phyloP scores from a whole-genome alignment of 768 basidiomycete species.

The Trametes villosa region DNA sequence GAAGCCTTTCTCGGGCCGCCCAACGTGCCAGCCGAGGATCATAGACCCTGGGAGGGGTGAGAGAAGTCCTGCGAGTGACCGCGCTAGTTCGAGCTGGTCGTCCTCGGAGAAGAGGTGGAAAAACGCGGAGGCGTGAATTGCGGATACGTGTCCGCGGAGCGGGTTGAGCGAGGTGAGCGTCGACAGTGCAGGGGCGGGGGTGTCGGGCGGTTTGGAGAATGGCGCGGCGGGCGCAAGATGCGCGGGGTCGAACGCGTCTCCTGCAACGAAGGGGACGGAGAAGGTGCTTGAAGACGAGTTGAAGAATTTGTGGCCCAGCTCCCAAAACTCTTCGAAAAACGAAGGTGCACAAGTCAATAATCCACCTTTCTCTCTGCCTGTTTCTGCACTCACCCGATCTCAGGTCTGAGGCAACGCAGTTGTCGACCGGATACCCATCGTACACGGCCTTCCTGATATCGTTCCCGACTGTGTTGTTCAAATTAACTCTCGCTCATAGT shows the following conservation, averaged over 20 bases:
- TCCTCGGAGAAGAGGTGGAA: conserved; percentile 50
- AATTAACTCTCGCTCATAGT: not conserved
- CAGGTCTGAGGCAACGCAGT: conserved; percentile 43
- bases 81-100: conserved; percentile 45
- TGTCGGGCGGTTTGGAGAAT: conserved; percentile 16
- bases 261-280: conserved; percentile 56
- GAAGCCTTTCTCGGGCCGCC: conserved; percentile 36
- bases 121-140: conserved; percentile 51
- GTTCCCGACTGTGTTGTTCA: conserved; percentile 37
- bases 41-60: conserved; percentile 46
- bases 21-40: conserved; percentile 47
- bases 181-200: conserved; percentile 32
- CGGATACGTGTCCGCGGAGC: conserved; percentile 50
- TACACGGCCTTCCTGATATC: conserved; percentile 42
- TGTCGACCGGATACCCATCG: conserved; percentile 46
- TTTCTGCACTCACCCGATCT: conserved; percentile 36
- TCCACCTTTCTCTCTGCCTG: no score
- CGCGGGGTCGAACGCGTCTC: conserved; percentile 53
- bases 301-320: conserved; percentile 63
- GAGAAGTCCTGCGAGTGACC: conserved; percentile 43
- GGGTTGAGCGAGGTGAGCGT: conserved; percentile 47
- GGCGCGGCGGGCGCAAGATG: conserved; percentile 41
- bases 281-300: conserved; percentile 52
- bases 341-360: not conserved
- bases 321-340: conserved; percentile 50